A percentile compares a stretch with the other conserved stretches of the same genome.
These are phyloP conservation scores for Mallotus nudiflorus DNA, from an alignment of 345 rosid genomes.

Conservation along the genomic window DNA sequence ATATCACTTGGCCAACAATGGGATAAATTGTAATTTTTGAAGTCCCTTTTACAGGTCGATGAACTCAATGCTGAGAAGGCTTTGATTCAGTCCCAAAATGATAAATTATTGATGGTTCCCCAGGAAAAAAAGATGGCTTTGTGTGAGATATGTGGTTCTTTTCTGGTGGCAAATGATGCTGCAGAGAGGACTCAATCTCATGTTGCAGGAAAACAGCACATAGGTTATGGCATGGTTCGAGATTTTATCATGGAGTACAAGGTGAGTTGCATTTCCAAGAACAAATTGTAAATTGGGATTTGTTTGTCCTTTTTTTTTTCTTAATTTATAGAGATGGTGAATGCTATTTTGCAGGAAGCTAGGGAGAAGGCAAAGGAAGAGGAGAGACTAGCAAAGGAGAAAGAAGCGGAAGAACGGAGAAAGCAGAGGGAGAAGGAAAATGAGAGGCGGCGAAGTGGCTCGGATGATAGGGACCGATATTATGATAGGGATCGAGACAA, in stretches of 20 bases:
- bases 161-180: constrained; percentile 95
- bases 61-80: constrained; percentile 75
- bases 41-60: constrained; percentile 62
- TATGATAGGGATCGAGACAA: constrained; percentile 58
- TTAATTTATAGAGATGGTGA: constrained; percentile 13
- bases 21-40: background rate
- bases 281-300: constrained; percentile 12
- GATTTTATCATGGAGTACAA: constrained; percentile 80
- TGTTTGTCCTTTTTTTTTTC: constrained; percentile 8
- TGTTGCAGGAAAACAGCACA: constrained; percentile 92
- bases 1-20: background rate
- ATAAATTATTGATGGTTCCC: constrained; percentile 67
- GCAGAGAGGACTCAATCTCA: constrained; percentile 97
- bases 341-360: constrained; percentile 50
- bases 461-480: constrained; percentile 66
- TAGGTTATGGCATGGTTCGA: constrained; percentile 97
- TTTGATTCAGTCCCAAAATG: constrained; percentile 68
- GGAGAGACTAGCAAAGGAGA: constrained; percentile 76
- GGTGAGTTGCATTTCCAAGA: constrained; percentile 39
- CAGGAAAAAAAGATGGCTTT: constrained; percentile 98
- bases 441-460: constrained; percentile 65
- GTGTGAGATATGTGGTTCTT: constrained; percentile 98
- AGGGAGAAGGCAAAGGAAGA: constrained; percentile 87
- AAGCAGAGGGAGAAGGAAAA: constrained; percentile 72
- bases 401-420: constrained; percentile 76